Conservation (phyloP, 2,329 filamentous ascomycete genomes). For the Epichloe gansuensis region DNA sequence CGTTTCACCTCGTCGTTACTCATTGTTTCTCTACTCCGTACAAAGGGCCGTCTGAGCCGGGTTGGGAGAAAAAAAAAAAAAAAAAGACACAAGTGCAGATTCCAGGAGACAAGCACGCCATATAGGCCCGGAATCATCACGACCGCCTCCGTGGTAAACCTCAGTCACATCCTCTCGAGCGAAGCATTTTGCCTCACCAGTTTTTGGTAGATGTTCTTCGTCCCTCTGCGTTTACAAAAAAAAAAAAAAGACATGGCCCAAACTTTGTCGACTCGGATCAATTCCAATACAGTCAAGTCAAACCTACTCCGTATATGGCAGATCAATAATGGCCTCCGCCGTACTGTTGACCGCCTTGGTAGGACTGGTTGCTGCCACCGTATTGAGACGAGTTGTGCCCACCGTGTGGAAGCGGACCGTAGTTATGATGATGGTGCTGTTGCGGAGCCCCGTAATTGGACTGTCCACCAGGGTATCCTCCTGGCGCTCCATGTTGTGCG, state of each 20-base stretch:
- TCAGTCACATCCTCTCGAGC: not conserved
- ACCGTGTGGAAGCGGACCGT: slow-evolving; percentile 6
- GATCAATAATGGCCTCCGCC: slow-evolving; percentile 9
- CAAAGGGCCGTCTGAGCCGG: not conserved
- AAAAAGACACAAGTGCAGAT: not conserved
- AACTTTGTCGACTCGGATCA: too few relatives aligned
- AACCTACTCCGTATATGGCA: not conserved
- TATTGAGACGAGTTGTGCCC: slow-evolving; percentile 15
- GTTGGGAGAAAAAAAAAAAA: not conserved
- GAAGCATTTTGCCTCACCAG: not conserved
- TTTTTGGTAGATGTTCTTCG: not conserved
- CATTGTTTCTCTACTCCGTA: slow-evolving; percentile 3
- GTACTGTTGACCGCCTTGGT: slow-evolving; percentile 14
- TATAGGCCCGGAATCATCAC: not conserved
- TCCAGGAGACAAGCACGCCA: not conserved
- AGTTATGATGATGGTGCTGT: slow-evolving; percentile 9
- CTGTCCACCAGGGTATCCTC: slow-evolving; percentile 12
- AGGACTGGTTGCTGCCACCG: slow-evolving; percentile 15
- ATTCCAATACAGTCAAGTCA: not conserved
- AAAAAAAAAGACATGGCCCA: not conserved
- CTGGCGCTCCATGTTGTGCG: slow-evolving; percentile 14
- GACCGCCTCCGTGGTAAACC: not conserved
- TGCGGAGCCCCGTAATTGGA: slow-evolving; percentile 12
- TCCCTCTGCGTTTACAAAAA: not conserved
- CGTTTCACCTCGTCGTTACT: slow-evolving; percentile 4